A percentile compares a stretch with the other conserved stretches of the same genome.
These are phyloP conservation scores for Allium cepa DNA, from an alignment of 106 monocot genomes.

Conservation along the genomic window DNA sequence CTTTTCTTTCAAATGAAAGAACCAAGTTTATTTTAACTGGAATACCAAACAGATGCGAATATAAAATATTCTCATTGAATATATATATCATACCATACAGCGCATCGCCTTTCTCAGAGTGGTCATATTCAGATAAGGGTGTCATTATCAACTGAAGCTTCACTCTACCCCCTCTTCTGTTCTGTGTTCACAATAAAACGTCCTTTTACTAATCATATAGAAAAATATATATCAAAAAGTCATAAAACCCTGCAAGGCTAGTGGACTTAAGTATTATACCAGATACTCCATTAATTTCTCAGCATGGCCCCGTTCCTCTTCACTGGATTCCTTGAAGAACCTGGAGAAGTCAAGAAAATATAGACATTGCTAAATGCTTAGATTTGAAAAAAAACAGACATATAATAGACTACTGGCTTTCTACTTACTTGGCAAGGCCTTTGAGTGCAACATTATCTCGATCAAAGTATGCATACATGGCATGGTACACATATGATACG, in stretches of 20 bases:
- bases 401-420: not conserved
- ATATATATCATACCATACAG: conserved; percentile 42
- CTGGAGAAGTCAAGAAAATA: conserved; percentile 2
- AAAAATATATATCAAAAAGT: too few relatives aligned
- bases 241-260: too few relatives aligned
- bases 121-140: conserved; percentile 67
- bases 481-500: conserved; percentile 84
- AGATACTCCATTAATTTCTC: conserved; percentile 53
- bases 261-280: conserved; percentile 4
- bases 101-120: conserved; percentile 82
- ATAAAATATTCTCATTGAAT: not conserved
- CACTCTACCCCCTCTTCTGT: conserved; percentile 74
- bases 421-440: conserved; percentile 76
- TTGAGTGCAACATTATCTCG: conserved; percentile 72
- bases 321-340: conserved; percentile 55
- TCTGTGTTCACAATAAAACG: conserved; percentile 14
- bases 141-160: conserved; percentile 58
- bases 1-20: too few relatives aligned
- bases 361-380: not conserved
- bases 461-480: conserved; percentile 85
- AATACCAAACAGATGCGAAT: too few relatives aligned
- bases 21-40: too few relatives aligned
- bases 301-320: conserved; percentile 47
- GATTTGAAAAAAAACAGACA: not conserved
- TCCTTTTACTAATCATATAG: too few relatives aligned